Evolutionary conservation across 1,284 basidiomycete genomes (phyloP).

Genomic region (Anthracocystis walkeri): DNA sequence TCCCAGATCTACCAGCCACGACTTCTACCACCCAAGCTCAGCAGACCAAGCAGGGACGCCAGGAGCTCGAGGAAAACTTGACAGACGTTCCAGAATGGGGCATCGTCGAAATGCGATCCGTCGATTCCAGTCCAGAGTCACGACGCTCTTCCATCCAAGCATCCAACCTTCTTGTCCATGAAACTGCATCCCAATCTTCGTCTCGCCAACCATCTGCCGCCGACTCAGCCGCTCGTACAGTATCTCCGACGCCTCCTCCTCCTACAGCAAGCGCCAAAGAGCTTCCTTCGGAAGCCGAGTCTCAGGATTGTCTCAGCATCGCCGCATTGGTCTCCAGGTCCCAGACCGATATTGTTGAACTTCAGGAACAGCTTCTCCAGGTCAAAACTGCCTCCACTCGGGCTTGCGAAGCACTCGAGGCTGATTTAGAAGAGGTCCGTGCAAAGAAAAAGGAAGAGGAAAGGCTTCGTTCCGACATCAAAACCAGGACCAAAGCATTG

Average conservation of each 20-base stretch:
- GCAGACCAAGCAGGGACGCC: constrained; percentile 56
- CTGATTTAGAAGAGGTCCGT: constrained; percentile 80
- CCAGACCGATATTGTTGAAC: constrained; percentile 69
- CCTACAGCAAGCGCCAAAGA: constrained; percentile 3
- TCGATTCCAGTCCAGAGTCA: constrained; percentile 40
- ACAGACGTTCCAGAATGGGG: constrained; percentile 74
- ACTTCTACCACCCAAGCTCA: constrained; percentile 77
- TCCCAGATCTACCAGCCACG: constrained; percentile 43
- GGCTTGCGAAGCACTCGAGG: constrained; percentile 74
- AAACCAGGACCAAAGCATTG: constrained; percentile 81
- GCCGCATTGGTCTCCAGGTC: constrained; percentile 30
- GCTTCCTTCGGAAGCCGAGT: constrained; percentile 3
- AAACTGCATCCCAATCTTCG: constrained; percentile 5
- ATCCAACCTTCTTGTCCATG: constrained; percentile 13
- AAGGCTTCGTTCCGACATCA: constrained; percentile 79
- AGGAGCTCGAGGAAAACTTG: constrained; percentile 77
- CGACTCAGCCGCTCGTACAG: constrained; percentile 5
- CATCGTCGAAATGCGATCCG: constrained; percentile 74
- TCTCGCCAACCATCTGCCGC: constrained; percentile 4
- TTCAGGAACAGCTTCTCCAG: constrained; percentile 81
- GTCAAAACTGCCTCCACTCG: constrained; percentile 75
- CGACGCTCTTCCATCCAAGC: constrained; percentile 26
- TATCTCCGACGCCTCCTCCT: constrained; percentile 5
- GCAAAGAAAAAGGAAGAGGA: constrained; percentile 87
- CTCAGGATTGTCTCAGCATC: constrained; percentile 33